These are phyloP conservation scores for Laguncularia racemosa DNA, from an alignment of 345 rosid species.

Conservation along the genomic window DNA sequence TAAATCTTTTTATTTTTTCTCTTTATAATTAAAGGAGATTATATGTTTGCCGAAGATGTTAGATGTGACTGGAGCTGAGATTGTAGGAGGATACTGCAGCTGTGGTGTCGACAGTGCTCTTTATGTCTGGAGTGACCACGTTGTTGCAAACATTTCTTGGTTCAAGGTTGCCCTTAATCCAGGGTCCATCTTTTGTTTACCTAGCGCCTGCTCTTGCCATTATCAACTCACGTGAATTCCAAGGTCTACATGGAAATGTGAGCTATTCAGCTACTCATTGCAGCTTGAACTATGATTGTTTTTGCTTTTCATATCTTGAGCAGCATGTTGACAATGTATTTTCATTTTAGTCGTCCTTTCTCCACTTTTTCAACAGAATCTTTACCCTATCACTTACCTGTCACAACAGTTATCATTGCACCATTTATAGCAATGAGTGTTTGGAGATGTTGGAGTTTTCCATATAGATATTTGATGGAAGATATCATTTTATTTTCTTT, in stretches of 20 bases:
- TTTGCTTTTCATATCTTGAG: constrained; percentile 2
- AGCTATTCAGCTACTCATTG: constrained; percentile 3
- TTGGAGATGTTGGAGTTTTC: too few species aligned
- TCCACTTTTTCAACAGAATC: too few species aligned
- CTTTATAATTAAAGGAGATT: background rate
- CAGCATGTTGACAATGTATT: background rate
- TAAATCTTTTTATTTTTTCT: constrained; percentile 4
- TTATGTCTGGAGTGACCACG: constrained; percentile 84
- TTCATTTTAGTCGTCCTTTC: background rate
- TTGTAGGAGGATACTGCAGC: constrained; percentile 81
- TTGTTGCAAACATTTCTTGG: constrained; percentile 82
- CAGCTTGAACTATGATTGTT: background rate
- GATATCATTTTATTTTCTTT: too few species aligned
- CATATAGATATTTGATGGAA: too few species aligned
- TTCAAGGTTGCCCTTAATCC: constrained; percentile 89
- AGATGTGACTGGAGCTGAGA: constrained; percentile 33
- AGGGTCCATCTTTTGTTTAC: constrained; percentile 89
- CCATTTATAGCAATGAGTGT: too few species aligned
- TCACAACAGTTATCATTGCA: too few species aligned
- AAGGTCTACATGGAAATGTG: constrained; percentile 87
- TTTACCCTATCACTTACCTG: too few species aligned
- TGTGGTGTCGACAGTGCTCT: constrained; percentile 83
- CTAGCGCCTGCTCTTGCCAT: constrained; percentile 88
- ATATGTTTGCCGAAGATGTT: constrained; percentile 8
- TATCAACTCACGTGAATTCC: constrained; percentile 85